Evolutionary conservation across 352 stramenopile species (phyloP), one percentile per base, ranked within the genome.

Genomic region (Aphanomyces stellatus): DNA sequence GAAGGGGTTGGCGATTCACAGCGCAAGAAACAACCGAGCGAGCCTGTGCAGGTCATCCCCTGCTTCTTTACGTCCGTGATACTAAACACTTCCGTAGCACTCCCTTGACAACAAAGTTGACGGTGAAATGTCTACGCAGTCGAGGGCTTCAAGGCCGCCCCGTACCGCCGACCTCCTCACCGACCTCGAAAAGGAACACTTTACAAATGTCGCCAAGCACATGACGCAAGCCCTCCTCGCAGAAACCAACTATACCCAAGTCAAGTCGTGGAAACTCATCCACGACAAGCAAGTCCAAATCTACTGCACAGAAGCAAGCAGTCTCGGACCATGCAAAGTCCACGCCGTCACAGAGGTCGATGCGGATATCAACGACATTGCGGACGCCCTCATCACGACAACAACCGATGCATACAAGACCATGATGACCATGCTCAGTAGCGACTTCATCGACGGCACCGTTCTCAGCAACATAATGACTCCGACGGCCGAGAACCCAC

Each of bases 401-500:
- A 84, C 82, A 7, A 92, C 83, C n/a, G 71, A 78, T 33, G 76
- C 81, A 57, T 94, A 90, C 74, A 92, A 90, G 69, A 76, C 76
- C 46, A 94, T 92, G 85, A 94, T 94, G 85, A 51, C 70, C 61
- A 85, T 89, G 74, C 71, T 94, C 27, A 91, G 82, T 51, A 90
- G 81, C 27, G 85, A 94, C 59, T 94, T 94, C 66, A 55, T 92
- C 25, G 85, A 94, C 62, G 85, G 83, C 43, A 83, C 84, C 22
- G 83, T 92, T 51, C 74, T 94, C 56, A 73, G 90, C 65, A 91
- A 85, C 71, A 90, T 94, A 56, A 76, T 94, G 37, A 77, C 85
- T 51, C 83, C 85, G 1, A 88, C 78, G 0, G 71, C 76, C 24
- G 56, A 73, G 27, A 86, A 85, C 56, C 83, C 85, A 49, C 75